phyloP scores from a whole-genome alignment of 192 early-diverging fungal genomes.

The Lunasporangiospora selenospora region DNA sequence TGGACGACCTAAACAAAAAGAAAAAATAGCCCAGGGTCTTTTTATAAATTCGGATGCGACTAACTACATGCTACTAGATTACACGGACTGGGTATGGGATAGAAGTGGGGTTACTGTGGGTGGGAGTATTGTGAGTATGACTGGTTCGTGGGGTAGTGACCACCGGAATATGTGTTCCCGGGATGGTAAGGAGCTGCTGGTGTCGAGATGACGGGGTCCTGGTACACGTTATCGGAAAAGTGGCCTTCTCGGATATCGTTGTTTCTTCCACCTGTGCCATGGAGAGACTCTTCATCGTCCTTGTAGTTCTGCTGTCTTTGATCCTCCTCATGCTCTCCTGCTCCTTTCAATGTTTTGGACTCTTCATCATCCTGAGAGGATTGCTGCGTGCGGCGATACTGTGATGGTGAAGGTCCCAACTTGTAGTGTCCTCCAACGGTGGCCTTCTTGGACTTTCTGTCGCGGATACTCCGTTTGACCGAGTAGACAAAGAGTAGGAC shows the following conservation, averaged over 20 bases:
- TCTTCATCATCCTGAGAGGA: conserved; percentile 26
- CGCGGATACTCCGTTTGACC: conserved; percentile 2
- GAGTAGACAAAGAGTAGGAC: conserved; percentile 26
- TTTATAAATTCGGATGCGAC: no score
- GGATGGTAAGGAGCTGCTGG: conserved; percentile 2
- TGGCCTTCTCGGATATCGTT: conserved; percentile 5
- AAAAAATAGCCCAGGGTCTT: no score
- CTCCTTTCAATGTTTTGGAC: conserved; percentile 19
- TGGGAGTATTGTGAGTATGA: no score
- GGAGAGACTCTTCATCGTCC: no score
- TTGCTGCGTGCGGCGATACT: conserved; percentile 17
- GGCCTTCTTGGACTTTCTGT: conserved; percentile 6
- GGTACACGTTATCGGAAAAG: conserved; percentile 28
- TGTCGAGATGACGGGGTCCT: conserved; percentile 14
- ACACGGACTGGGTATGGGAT: no score
- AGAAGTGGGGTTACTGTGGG: no score
- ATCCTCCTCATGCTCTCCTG: conserved; percentile 33
- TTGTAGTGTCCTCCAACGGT: conserved; percentile 27
- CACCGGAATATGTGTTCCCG: no score
- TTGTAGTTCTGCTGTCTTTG: neutral
- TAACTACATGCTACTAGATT: no score
- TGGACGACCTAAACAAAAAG: no score
- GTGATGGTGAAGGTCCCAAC: conserved; percentile 12
- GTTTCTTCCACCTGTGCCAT: neutral
- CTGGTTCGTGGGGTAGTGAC: no score